phyloP scores from a whole-genome alignment of 2,329 filamentous ascomycete genomes.

The Xylaria sp. region DNA sequence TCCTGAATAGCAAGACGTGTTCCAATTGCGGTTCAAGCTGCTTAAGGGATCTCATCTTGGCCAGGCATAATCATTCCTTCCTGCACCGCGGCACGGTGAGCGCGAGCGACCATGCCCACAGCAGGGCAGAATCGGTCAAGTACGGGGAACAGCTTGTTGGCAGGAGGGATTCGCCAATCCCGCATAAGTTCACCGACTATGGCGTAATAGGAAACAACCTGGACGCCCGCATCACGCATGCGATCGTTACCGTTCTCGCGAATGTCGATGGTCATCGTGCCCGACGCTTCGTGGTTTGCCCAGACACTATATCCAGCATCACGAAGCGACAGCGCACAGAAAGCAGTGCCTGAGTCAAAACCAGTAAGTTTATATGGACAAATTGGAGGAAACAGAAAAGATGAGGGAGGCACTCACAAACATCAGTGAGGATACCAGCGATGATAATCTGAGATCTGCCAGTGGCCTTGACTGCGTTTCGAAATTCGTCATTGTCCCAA shows the following conservation, averaged over 20 bases:
- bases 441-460: conserved; percentile 74
- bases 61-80: conserved; percentile 65
- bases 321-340: conserved; percentile 73
- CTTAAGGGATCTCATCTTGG: conserved; percentile 48
- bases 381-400: no score
- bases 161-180: conserved; percentile 66
- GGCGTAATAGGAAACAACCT: conserved; percentile 65
- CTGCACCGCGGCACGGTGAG: conserved; percentile 63
- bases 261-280: conserved; percentile 66
- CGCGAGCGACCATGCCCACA: conserved; percentile 68
- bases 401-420: conserved; percentile 54
- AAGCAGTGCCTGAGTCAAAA: conserved; percentile 59
- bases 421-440: conserved; percentile 75
- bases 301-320: conserved; percentile 75
- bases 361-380: no score
- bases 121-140: conserved; percentile 69
- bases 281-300: conserved; percentile 74
- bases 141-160: conserved; percentile 64
- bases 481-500: conserved; percentile 76
- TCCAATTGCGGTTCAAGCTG: no score
- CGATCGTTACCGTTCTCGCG: conserved; percentile 69
- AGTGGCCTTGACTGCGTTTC: conserved; percentile 66
- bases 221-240: conserved; percentile 71
- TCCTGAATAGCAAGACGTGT: no score
- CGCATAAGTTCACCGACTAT: conserved; percentile 73